phyloP scores from a whole-genome alignment of 2,329 filamentous ascomycete genomes.

The Trichoderma hamatum region DNA sequence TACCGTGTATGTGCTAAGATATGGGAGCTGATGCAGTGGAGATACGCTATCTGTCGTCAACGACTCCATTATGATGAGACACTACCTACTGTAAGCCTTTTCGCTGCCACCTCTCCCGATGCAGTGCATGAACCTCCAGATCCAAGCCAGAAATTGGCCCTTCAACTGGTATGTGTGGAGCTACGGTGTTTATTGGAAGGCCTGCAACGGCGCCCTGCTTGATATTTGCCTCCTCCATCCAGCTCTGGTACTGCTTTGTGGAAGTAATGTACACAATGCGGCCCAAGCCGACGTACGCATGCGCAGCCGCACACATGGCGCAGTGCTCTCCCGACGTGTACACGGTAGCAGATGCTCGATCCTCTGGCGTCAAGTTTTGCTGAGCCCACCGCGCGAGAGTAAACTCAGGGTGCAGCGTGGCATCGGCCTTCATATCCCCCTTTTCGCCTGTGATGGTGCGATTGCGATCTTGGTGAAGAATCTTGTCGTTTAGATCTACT shows the following conservation, averaged over 20 bases:
- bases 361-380: constrained; percentile 39
- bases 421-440: constrained; percentile 35
- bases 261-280: constrained; percentile 42
- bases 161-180: constrained; percentile 35
- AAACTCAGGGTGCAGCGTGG: constrained; percentile 43
- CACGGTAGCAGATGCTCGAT: constrained; percentile 45
- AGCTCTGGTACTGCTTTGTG: constrained; percentile 35
- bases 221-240: constrained; percentile 37
- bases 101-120: constrained; percentile 28
- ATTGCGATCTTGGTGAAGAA: constrained; percentile 42
- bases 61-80: background rate
- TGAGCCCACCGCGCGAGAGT: constrained; percentile 45
- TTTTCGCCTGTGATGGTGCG: constrained; percentile 38
- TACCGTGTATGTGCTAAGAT: background rate
- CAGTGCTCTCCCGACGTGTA: constrained; percentile 46
- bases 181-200: constrained; percentile 38
- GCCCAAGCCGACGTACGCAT: constrained; percentile 42
- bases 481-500: constrained; percentile 34
- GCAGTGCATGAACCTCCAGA: constrained; percentile 38
- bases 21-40: too few species aligned
- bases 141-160: constrained; percentile 38
- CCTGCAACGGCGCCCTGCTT: constrained; percentile 30
- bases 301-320: constrained; percentile 43
- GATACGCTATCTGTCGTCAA: too few species aligned
- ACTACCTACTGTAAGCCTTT: background rate